phyloP scores from a whole-genome alignment of 371 early-diverging fungal species.

The Rhizopus microsporus region DNA sequence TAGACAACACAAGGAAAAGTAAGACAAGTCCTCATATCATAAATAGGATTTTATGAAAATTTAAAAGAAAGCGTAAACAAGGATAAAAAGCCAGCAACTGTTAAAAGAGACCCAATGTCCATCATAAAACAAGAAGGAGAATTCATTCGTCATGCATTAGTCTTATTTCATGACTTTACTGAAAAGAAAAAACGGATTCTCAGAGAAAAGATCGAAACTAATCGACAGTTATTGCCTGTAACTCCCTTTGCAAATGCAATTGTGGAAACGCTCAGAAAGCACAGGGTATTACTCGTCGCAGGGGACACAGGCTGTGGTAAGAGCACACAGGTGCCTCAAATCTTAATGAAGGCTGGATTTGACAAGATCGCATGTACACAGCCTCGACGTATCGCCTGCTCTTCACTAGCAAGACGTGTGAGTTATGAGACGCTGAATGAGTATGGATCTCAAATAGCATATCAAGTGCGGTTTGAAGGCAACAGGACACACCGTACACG shows the following conservation, averaged over 20 bases:
- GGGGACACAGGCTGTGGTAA: constrained; percentile 88
- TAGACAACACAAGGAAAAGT: not conserved
- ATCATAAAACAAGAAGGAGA: constrained; percentile 38
- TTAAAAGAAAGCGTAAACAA: constrained; percentile 31
- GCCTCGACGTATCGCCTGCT: constrained; percentile 91
- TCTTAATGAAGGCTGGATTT: constrained; percentile 70
- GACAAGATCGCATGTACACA: constrained; percentile 89
- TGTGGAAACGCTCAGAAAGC: constrained; percentile 50
- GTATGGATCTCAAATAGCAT: constrained; percentile 70
- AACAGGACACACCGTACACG: constrained; percentile 61
- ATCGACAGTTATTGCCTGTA: constrained; percentile 58
- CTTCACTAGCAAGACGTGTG: constrained; percentile 83
- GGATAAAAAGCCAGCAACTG: not conserved
- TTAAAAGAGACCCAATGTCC: constrained; percentile 10
- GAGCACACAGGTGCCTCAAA: constrained; percentile 84
- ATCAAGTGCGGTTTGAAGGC: constrained; percentile 73
- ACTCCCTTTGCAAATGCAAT: constrained; percentile 63
- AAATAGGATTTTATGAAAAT: constrained; percentile 37
- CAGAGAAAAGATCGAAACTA: constrained; percentile 55
- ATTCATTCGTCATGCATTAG: constrained; percentile 51
- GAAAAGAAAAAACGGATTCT: constrained; percentile 43
- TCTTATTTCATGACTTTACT: constrained; percentile 61
- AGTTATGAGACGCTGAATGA: constrained; percentile 64
- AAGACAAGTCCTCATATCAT: not conserved
- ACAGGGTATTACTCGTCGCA: constrained; percentile 63